Conservation (phyloP, 257 asterid genomes). For the Salvia hispanica region DNA sequence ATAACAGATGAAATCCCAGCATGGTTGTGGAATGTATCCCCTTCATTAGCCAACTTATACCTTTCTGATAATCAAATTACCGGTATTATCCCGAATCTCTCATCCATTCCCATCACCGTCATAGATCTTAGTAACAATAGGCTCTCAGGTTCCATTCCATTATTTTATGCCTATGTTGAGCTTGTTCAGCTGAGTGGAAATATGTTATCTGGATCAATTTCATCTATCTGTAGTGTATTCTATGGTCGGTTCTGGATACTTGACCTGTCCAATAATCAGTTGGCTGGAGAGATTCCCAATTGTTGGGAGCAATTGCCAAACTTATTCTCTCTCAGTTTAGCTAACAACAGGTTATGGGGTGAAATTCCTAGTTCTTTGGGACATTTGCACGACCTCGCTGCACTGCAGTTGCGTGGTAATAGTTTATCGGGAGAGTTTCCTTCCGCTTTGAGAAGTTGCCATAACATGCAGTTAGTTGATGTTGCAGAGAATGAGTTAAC, state of each 20-base stretch:
- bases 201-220: slow-evolving; percentile 35
- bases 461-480: too few relatives aligned
- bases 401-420: slow-evolving; percentile 4
- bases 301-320: slow-evolving; percentile 29
- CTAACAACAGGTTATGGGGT: slow-evolving; percentile 26
- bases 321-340: slow-evolving; percentile 23
- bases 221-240: slow-evolving; percentile 23
- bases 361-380: slow-evolving; percentile 28
- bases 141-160: slow-evolving; percentile 40
- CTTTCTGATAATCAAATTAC: slow-evolving; percentile 29
- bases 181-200: slow-evolving; percentile 31
- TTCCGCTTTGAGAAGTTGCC: too few relatives aligned
- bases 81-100: slow-evolving; percentile 37
- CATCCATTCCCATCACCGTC: neutral
- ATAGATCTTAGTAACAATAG: slow-evolving; percentile 38
- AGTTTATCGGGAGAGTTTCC: slow-evolving; percentile 24
- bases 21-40: slow-evolving; percentile 33
- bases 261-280: slow-evolving; percentile 33
- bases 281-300: slow-evolving; percentile 31
- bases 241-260: neutral
- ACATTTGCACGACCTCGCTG: neutral
- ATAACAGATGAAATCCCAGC: slow-evolving; percentile 40
- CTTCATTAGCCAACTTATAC: neutral
- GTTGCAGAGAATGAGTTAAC: too few relatives aligned
- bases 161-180: neutral